Evolutionary conservation across 805 yeast species (phyloP).

Genomic region (Alloascoidea africana): DNA sequence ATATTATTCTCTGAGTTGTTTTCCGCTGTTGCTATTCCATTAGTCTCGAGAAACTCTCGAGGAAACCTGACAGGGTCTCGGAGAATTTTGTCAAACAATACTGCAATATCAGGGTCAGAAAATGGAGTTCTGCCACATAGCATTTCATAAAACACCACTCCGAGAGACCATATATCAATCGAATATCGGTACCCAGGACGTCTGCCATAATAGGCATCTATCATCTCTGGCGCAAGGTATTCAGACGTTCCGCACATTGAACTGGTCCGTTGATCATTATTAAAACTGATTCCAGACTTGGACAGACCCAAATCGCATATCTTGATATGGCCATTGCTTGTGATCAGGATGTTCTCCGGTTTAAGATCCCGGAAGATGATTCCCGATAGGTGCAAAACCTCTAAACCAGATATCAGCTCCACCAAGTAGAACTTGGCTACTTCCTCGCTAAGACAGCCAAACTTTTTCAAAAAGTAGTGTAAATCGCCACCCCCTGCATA

Average conservation of each 20-base stretch:
- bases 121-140: constrained; percentile 14
- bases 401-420: constrained; percentile 15
- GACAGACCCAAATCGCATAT: constrained; percentile 61
- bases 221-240: constrained; percentile 17
- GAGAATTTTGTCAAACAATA: constrained; percentile 64
- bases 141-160: constrained; percentile 17
- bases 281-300: constrained; percentile 18
- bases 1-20: too few relatives aligned
- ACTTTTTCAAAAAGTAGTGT: constrained; percentile 11
- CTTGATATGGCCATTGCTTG: constrained; percentile 46
- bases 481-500: constrained; percentile 16
- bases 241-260: constrained; percentile 32
- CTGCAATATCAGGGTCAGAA: constrained; percentile 62
- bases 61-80: constrained; percentile 37
- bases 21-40: too few relatives aligned
- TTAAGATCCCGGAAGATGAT: constrained; percentile 10
- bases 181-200: constrained; percentile 91
- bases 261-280: constrained; percentile 5
- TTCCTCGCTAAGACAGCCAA: constrained; percentile 11
- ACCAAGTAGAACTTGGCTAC: constrained; percentile 13
- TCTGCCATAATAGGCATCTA: constrained; percentile 32
- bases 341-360: constrained; percentile 30
- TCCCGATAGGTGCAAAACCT: constrained; percentile 8
- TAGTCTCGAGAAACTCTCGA: constrained; percentile 62
- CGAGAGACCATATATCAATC: constrained; percentile 20